Evolutionary conservation across 495 filamentous ascomycete genomes (phyloP), one percentile per base, ranked within the genome.

Genomic region (Cercophora sp.): DNA sequence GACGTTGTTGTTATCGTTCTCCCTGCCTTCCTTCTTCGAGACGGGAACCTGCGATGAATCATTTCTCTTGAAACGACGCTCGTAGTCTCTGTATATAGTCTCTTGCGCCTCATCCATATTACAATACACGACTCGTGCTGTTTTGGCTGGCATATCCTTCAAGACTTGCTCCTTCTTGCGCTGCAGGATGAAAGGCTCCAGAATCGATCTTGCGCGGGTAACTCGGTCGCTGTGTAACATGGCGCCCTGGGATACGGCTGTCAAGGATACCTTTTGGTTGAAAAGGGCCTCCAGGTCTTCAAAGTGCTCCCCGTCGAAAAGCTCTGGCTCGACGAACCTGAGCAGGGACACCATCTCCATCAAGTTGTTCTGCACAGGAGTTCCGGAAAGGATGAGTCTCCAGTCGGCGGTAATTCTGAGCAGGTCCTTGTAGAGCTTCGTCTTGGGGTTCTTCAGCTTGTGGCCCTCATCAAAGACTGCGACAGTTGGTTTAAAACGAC

Each of bases 121-220:
- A 61, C 91, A 96, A 59, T 85, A 85, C 54, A 89, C 84, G 2
- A 97, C 81, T 8, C 81, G 79, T 25, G 80, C 79, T 13, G 77
- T 85, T 72, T 98, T 98, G n/a, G 76, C 72, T 0, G 93, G 91
- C 18, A 98, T 73, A 55, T 93, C 83, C 59, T 85, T 83, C 9
- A 96, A 77, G n/a, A 97, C 94, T 57, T 96, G 91, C 37, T 88
- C 84, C 70, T 98, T 98, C 72, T 93, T 91, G 4, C 93, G 79
- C 31, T 94, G 89, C 0, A 98, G 72, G 20, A 98, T 87, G 64
- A 97, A 98, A 0, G 93, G 93, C 29, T 92, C 88, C 66, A 98
- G 83, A 78, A 98, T 96, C 0, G 89, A 87, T 37, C 89, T 85
- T 0, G 93, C 93, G 26, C 90, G 79, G 18, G 80, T 78, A 42